These are phyloP conservation scores for Acanthamoeba lenticulata DNA, from an alignment of 208 protist genomes.

Conservation along the genomic window DNA sequence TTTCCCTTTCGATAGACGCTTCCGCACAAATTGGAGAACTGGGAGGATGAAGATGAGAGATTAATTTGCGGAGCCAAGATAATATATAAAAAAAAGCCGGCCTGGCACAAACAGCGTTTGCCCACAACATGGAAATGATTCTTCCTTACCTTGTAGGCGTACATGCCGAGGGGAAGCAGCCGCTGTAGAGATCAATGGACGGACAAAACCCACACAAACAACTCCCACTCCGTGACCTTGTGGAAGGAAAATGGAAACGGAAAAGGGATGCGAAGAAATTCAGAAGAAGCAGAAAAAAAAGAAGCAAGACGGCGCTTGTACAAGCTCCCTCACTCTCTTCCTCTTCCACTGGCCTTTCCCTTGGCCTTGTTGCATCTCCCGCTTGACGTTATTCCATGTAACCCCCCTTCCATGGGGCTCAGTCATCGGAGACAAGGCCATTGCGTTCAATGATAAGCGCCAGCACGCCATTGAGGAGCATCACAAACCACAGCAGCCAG, in stretches of 20 bases:
- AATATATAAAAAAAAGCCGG: background rate
- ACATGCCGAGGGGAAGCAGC: background rate
- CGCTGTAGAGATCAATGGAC: too few species aligned
- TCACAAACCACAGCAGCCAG: background rate
- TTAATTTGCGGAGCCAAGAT: background rate
- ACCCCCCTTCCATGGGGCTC: too few species aligned
- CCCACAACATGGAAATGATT: background rate
- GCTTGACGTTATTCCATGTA: too few species aligned
- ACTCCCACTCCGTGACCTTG: background rate
- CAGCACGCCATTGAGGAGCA: background rate
- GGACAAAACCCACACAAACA: background rate
- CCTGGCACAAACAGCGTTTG: background rate
- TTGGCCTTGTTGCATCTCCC: too few species aligned
- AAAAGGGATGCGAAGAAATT: too few species aligned
- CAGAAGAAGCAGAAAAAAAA: too few species aligned
- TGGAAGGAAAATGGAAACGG: background rate
- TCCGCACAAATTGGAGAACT: slow-evolving; percentile 91
- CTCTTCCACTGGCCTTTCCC: too few species aligned
- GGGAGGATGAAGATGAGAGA: background rate
- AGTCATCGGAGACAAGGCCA: too few species aligned
- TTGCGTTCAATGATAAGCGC: background rate
- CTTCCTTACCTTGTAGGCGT: slow-evolving; percentile 57
- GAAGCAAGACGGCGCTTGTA: too few species aligned
- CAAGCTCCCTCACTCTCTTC: too few species aligned
- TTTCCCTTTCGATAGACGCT: slow-evolving; percentile 90